Conservation (phyloP, 2,329 filamentous ascomycete genomes). For the Neonectria faginata region DNA sequence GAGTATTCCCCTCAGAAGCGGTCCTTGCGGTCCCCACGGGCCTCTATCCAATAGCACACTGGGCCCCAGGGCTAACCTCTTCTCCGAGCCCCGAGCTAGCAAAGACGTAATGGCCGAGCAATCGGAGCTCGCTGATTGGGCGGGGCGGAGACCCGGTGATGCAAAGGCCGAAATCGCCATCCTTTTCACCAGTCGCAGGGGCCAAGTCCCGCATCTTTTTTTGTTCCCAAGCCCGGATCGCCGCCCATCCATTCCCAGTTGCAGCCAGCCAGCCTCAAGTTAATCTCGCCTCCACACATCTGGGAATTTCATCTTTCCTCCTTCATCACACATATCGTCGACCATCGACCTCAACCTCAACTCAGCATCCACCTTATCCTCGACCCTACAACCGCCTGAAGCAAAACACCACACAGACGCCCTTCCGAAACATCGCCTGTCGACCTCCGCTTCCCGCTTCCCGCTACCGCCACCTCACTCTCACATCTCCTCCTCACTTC, state of each 20-base stretch:
- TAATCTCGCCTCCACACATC: conserved; percentile 37
- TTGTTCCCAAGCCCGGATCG: conserved; percentile 39
- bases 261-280: conserved; percentile 25
- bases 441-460: conserved; percentile 11
- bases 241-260: conserved; percentile 26
- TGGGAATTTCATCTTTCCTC: conserved; percentile 17
- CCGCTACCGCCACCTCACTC: conserved; percentile 5
- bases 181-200: conserved; percentile 21
- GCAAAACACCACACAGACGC: background rate
- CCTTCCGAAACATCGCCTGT: conserved; percentile 6
- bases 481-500: conserved; percentile 14
- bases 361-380: conserved; percentile 8
- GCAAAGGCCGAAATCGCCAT: conserved; percentile 48
- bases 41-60: background rate
- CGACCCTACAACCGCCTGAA: background rate
- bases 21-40: background rate
- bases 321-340: conserved; percentile 8
- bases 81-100: conserved; percentile 47
- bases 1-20: conserved; percentile 2
- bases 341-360: background rate
- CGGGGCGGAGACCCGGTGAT: conserved; percentile 26
- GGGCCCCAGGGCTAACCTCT: conserved; percentile 24
- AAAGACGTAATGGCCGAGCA: conserved; percentile 49
- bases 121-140: conserved; percentile 44
- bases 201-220: conserved; percentile 49